phyloP scores from a whole-genome alignment of 768 basidiomycete genomes.

The Rhodosporidiobolus odoratus region DNA sequence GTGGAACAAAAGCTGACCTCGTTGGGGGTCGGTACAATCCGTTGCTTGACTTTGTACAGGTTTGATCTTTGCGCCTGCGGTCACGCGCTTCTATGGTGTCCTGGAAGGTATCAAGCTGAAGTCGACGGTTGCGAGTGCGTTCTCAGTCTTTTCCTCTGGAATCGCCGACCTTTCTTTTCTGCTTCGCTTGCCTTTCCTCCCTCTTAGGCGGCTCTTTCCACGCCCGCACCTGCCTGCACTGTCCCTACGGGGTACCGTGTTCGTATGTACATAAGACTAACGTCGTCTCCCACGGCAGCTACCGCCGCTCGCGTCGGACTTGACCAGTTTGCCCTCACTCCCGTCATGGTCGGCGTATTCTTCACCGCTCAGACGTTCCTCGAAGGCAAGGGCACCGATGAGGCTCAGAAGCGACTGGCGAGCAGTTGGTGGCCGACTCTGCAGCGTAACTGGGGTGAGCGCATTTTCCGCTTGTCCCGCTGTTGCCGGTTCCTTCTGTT shows the following conservation, averaged over 20 bases:
- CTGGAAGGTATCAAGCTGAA: conserved; percentile 65
- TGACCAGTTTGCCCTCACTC: conserved; percentile 73
- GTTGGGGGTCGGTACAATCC: too few species aligned
- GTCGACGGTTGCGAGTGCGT: conserved; percentile 14
- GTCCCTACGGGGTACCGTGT: too few species aligned
- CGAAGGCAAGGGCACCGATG: conserved; percentile 63
- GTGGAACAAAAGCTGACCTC: conserved; percentile 54
- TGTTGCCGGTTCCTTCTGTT: conserved; percentile 45
- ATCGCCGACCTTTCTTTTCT: background rate
- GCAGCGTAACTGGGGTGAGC: conserved; percentile 68
- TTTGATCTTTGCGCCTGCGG: conserved; percentile 68
- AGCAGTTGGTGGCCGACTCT: conserved; percentile 70
- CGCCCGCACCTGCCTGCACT: too few species aligned
- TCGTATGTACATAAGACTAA: background rate
- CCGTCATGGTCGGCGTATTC: conserved; percentile 58
- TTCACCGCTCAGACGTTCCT: conserved; percentile 72
- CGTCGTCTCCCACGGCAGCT: conserved; percentile 12
- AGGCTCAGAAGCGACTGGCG: conserved; percentile 53
- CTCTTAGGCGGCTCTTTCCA: too few species aligned
- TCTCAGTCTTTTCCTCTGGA: background rate
- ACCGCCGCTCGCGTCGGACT: conserved; percentile 58
- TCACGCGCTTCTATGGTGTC: conserved; percentile 60
- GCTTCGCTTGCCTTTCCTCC: too few species aligned
- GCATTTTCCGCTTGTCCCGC: too few species aligned
- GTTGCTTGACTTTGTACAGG: conserved; percentile 52